A percentile compares a stretch with the other conserved stretches of the same genome.
Conservation (phyloP, 2,329 filamentous ascomycete species). For the Alternaria triticimaculans region DNA sequence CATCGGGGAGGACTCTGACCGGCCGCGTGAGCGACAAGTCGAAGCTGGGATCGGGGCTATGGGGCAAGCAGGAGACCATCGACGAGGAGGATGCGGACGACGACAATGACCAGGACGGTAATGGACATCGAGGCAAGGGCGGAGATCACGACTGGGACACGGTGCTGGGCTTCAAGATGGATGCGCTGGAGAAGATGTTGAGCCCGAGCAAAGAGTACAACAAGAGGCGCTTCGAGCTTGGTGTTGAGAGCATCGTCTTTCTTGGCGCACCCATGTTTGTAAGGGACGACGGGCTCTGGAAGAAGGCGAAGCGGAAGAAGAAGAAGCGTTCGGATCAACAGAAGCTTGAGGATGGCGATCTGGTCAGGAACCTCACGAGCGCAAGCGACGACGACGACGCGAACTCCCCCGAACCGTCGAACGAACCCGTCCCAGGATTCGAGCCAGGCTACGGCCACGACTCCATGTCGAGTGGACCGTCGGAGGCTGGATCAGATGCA, state of each 20-base stretch:
- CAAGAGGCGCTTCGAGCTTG: slow-evolving; percentile 50
- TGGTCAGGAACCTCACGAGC: slow-evolving; percentile 22
- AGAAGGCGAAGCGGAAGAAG: slow-evolving; percentile 44
- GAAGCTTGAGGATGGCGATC: slow-evolving; percentile 26
- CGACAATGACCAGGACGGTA: slow-evolving; percentile 13
- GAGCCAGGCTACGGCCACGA: slow-evolving; percentile 51
- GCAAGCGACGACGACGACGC: slow-evolving; percentile 26
- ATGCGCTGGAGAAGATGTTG: slow-evolving; percentile 50
- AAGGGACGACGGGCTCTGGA: slow-evolving; percentile 50
- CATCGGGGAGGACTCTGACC: slow-evolving; percentile 35
- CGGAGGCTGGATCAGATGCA: slow-evolving; percentile 49
- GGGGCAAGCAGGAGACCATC: slow-evolving; percentile 45
- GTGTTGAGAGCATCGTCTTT: slow-evolving; percentile 50
- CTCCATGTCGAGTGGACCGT: slow-evolving; percentile 36
- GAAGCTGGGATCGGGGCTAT: slow-evolving; percentile 35
- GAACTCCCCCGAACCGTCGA: slow-evolving; percentile 12
- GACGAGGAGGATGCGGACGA: slow-evolving; percentile 45
- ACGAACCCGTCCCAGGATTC: slow-evolving; percentile 34
- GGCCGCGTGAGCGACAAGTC: slow-evolving; percentile 37
- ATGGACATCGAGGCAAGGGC: slow-evolving; percentile 24
- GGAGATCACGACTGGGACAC: slow-evolving; percentile 48
- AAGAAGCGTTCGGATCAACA: slow-evolving; percentile 34
- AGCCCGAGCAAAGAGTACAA: slow-evolving; percentile 48
- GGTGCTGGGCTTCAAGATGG: slow-evolving; percentile 49
- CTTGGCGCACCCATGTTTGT: slow-evolving; percentile 52